A percentile compares a stretch with the other conserved stretches of the same genome.
These are phyloP conservation scores for Pichia sp. DNA, from an alignment of 1,139 yeast genomes.

Conservation along the genomic window DNA sequence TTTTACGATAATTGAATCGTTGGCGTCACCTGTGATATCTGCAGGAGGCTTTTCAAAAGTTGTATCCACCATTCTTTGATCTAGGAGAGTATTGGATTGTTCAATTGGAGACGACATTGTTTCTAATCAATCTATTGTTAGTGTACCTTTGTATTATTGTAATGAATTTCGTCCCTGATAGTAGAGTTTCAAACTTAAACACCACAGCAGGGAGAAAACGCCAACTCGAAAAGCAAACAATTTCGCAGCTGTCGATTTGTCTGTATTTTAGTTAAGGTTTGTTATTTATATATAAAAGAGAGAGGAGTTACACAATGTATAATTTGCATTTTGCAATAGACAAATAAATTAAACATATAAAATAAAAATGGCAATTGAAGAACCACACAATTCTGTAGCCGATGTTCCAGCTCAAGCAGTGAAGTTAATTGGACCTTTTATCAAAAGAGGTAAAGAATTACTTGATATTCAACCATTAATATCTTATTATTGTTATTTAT, in stretches of 20 bases:
- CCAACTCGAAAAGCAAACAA: too few species aligned
- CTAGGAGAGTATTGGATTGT: constrained; percentile 2
- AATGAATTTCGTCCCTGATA: too few species aligned
- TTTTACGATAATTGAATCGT: constrained; percentile 2
- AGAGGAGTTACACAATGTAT: too few species aligned
- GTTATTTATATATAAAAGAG: too few species aligned
- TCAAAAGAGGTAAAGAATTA: constrained; percentile 47
- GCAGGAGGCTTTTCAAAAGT: constrained; percentile 8
- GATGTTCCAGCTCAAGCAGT: constrained; percentile 27
- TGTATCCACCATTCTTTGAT: background rate
- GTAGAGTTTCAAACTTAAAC: too few species aligned
- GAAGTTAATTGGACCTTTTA: constrained; percentile 39
- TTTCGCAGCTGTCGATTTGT: too few species aligned
- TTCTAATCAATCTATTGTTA: too few species aligned
- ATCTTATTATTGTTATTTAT: constrained; percentile 52
- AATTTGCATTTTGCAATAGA: background rate
- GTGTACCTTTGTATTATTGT: too few species aligned
- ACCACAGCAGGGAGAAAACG: too few species aligned
- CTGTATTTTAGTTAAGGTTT: too few species aligned
- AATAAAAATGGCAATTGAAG: background rate
- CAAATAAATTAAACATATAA: too few species aligned
- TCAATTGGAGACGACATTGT: constrained; percentile 7
- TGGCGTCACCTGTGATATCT: background rate
- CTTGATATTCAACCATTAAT: constrained; percentile 46
- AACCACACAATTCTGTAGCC: background rate